Base-by-base conservation (phyloP, 345 rosid species). In the Melastoma malabathricum region DNA sequence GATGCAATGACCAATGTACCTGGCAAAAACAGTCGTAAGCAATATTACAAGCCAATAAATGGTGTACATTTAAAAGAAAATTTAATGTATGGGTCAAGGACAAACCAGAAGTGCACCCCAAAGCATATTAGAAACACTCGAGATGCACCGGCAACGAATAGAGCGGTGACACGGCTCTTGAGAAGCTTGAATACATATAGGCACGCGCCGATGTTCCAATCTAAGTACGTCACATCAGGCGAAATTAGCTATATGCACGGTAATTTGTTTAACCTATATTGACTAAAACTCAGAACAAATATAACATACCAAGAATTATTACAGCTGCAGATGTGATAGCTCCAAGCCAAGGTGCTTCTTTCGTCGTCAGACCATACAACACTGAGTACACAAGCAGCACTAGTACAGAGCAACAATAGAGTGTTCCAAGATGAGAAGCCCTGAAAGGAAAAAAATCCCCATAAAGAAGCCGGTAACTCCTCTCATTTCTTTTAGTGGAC, bases 181-280 rank as follows among this genome's bases (percentile, higher is more conserved):
- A 93, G 95, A 73, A 87, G 94, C 78, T 81, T 69, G 66, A 83
- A 88, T 50, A 94, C 97, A 73, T 93, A 88, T 72, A 93, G 79
- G 75, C 99, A 93, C 22, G 95, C 97, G 51, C 99, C 99, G 72
- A 88, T 75, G 59, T 93, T 93, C 99, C 97, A 93, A 71, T 93
- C 99, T 88, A 68, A 67, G 75, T 46, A 38, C 59, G 59, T 13
- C 23, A 48, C 46, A 66, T 47, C 47, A 59, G 52, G 47, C 14
- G 13, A 18, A 51, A 50, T 14, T 57, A 63, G 62, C 54, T 44
- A 48, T 50, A 31, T 17, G 29, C n/a, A 23, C 20, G 16, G 14
- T 43, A 13, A 47, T 39, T 31, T 9, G n/a, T 23, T 25, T 18
- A 52, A 23, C 25, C 61, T 66, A 52, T 50, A 34, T 34, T 34